Evolutionary conservation across 768 basidiomycete genomes (phyloP).

Genomic region (Pleurotus citrinopileatus): DNA sequence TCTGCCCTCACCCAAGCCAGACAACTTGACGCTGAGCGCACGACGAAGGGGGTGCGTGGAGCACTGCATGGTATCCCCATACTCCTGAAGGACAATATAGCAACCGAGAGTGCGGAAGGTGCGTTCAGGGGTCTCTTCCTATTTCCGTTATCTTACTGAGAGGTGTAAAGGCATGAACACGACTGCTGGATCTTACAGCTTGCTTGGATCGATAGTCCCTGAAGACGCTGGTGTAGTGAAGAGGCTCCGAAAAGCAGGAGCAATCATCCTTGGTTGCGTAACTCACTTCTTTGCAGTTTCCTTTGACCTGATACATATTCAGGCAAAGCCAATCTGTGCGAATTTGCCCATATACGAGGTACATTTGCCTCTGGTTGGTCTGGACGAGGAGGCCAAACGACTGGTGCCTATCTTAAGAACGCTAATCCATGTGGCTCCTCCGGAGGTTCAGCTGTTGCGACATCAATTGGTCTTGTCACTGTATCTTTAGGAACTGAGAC

Average conservation of each 20-base stretch:
- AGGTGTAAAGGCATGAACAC: constrained; percentile 6
- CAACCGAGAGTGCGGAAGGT: constrained; percentile 43
- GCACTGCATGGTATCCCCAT: constrained; percentile 53
- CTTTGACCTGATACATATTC: background rate
- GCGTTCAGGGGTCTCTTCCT: background rate
- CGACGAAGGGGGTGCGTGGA: constrained; percentile 38
- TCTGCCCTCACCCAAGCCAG: constrained; percentile 52
- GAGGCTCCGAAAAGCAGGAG: constrained; percentile 20
- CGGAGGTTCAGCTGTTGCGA: constrained; percentile 52
- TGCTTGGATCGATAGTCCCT: constrained; percentile 41
- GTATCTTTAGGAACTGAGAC: constrained; percentile 50
- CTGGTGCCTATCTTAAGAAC: constrained; percentile 46
- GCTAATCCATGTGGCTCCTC: constrained; percentile 58
- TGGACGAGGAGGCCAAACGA: constrained; percentile 50
- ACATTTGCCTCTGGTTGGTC: constrained; percentile 50
- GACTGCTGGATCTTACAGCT: constrained; percentile 33
- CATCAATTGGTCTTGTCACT: constrained; percentile 48
- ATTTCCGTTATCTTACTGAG: background rate
- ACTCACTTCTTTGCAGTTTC: background rate
- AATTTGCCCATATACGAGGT: constrained; percentile 18
- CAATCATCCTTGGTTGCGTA: constrained; percentile 6
- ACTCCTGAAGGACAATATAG: constrained; percentile 44
- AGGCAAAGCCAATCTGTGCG: constrained; percentile 56
- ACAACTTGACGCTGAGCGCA: constrained; percentile 42
- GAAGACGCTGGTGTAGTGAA: constrained; percentile 45